Conservation (phyloP, 2,329 filamentous ascomycete species). For the Hymenoscyphus albidus region DNA sequence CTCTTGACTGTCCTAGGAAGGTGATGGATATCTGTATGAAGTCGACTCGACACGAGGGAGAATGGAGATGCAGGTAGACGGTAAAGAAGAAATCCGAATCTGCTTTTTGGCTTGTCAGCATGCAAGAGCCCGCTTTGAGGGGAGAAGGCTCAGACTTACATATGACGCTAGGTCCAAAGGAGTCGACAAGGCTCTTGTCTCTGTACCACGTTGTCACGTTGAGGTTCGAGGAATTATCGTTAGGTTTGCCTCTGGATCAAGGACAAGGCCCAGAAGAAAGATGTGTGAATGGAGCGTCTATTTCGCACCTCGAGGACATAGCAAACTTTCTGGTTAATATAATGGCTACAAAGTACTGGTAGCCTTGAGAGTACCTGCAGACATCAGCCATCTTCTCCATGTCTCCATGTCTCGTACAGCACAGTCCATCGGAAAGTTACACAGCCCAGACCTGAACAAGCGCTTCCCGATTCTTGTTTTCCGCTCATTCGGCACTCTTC, state of each 20-base stretch:
- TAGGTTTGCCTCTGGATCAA: background rate
- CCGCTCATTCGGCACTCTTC: background rate
- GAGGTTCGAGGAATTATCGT: background rate
- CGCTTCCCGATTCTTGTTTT: background rate
- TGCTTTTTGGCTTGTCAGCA: slow-evolving; percentile 1
- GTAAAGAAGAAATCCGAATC: background rate
- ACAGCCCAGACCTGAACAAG: background rate
- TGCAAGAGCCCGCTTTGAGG: slow-evolving; percentile 4
- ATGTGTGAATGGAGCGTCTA: no score
- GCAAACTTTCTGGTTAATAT: background rate
- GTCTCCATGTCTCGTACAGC: background rate
- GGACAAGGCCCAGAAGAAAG: no score
- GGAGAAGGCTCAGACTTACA: background rate
- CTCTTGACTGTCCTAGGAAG: background rate
- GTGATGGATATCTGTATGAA: background rate
- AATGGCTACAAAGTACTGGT: no score
- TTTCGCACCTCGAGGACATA: background rate
- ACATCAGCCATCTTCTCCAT: background rate
- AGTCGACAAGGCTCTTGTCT: background rate
- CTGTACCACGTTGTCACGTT: background rate
- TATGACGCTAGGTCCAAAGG: background rate
- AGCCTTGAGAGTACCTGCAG: no score
- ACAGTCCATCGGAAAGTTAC: background rate
- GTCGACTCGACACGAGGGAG: background rate
- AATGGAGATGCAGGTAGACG: background rate